Conservation (phyloP, 1,284 basidiomycete species). For the Cystobasidiaceae sp. region DNA sequence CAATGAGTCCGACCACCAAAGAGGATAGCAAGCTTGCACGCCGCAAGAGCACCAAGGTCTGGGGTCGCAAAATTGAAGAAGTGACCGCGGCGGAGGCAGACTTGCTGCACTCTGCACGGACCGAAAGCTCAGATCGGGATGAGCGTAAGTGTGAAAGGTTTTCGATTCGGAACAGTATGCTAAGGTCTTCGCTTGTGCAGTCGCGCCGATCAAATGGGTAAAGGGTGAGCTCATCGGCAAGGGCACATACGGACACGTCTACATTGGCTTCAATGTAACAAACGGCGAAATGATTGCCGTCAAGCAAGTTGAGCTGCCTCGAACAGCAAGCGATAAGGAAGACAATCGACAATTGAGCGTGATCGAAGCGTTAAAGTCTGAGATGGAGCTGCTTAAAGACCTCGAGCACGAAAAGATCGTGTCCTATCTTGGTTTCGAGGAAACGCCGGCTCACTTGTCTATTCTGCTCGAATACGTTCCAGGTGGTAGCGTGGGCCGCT, state of each 20-base stretch:
- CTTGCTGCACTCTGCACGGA: conserved; percentile 43
- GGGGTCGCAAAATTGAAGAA: conserved; percentile 90
- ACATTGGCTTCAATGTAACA: conserved; percentile 92
- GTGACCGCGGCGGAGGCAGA: conserved; percentile 64
- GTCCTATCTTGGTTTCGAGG: conserved; percentile 75
- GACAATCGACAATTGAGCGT: conserved; percentile 78
- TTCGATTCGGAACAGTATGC: too few relatives aligned
- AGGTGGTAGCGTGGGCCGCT: conserved; percentile 91
- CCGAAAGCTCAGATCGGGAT: conserved; percentile 38
- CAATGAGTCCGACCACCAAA: conserved; percentile 32
- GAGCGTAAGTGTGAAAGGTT: conserved; percentile 38
- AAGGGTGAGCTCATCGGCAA: conserved; percentile 95
- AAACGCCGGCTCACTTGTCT: conserved; percentile 81
- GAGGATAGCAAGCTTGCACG: conserved; percentile 54
- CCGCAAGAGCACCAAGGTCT: conserved; percentile 87
- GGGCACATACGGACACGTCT: conserved; percentile 93
- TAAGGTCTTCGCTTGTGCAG: too few relatives aligned
- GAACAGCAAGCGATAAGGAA: conserved; percentile 79
- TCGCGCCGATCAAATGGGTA: conserved; percentile 90
- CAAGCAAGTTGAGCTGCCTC: conserved; percentile 95
- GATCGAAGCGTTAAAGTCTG: conserved; percentile 85
- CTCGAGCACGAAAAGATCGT: conserved; percentile 97
- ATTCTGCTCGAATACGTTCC: conserved; percentile 99
- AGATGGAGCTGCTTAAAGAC: conserved; percentile 92
- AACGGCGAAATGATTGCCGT: conserved; percentile 99